Evolutionary conservation across 768 basidiomycete species (phyloP).

Genomic region (Suillus decipiens): DNA sequence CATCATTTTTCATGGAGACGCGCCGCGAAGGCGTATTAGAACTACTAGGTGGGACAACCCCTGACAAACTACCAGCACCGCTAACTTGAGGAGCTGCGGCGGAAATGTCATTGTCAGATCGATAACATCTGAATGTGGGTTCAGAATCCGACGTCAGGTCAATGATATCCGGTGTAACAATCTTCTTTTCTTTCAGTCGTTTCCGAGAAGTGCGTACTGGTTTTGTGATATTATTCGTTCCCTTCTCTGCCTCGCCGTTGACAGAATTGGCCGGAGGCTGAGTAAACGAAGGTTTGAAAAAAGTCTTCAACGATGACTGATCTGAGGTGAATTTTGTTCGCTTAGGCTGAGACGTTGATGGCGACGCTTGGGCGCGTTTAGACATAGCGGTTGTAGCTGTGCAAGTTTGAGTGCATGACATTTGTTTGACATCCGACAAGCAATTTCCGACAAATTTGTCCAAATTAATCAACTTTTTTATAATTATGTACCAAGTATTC

Average conservation of each 20-base stretch:
- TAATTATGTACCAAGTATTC: background rate
- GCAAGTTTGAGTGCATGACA: background rate
- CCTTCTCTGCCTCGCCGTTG: constrained; percentile 3
- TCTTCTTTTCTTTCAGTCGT: background rate
- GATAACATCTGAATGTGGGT: no score
- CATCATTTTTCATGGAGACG: constrained; percentile 26
- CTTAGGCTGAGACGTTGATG: constrained; percentile 19
- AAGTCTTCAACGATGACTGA: constrained; percentile 27
- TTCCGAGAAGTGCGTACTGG: background rate
- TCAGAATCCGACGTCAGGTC: constrained; percentile 7
- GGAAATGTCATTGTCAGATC: background rate
- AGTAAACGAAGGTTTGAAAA: constrained; percentile 24
- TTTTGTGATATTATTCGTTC: background rate
- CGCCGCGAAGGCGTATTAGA: constrained; percentile 8
- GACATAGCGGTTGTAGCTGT: constrained; percentile 7
- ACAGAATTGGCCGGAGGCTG: background rate
- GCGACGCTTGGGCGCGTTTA: constrained; percentile 15
- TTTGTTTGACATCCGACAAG: constrained; percentile 4
- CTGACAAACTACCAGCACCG: background rate
- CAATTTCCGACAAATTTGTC: constrained; percentile 2
- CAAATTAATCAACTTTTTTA: background rate
- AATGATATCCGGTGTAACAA: background rate
- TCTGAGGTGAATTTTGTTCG: constrained; percentile 19
- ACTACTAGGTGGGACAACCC: background rate
- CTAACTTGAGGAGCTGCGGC: background rate